phyloP scores from a whole-genome alignment of 2,329 filamentous ascomycete genomes.

The Chrysoporthe deuterocubensis region DNA sequence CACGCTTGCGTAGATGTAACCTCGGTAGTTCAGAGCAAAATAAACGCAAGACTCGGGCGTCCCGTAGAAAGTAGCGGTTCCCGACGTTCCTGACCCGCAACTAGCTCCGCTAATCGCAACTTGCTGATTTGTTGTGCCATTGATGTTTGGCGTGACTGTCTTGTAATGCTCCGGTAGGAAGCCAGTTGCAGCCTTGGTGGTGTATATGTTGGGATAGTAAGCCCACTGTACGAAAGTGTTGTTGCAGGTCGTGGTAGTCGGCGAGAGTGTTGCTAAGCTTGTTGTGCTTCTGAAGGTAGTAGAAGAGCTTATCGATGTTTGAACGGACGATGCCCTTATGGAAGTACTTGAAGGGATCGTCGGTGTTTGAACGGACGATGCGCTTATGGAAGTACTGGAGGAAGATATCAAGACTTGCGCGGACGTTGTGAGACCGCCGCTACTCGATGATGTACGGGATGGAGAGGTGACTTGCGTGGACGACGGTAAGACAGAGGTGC shows the following conservation, averaged over 20 bases:
- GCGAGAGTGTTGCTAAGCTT: not conserved
- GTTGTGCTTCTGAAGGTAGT: not conserved
- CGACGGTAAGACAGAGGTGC: not conserved
- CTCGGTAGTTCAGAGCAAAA: constrained; percentile 13
- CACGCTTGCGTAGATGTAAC: constrained; percentile 9
- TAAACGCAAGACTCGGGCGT: not conserved
- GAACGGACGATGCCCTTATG: not conserved
- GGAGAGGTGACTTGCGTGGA: not conserved
- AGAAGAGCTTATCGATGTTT: not conserved
- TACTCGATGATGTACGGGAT: not conserved
- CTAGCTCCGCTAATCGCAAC: not conserved
- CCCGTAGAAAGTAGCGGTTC: not conserved
- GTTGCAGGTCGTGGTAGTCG: not conserved
- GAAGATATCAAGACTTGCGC: not conserved
- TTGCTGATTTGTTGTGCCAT: not conserved
- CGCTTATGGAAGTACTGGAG: not conserved
- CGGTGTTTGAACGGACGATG: not conserved
- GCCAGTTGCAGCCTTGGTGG: not conserved
- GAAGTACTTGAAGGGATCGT: not conserved
- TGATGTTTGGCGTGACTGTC: not conserved
- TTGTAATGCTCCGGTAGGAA: not conserved
- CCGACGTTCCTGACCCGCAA: not conserved
- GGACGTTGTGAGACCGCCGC: not conserved
- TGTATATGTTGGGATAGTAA: not conserved
- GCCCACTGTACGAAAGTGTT: constrained; percentile 2